These are phyloP conservation scores for Adenanthera pavonina DNA, from an alignment of 306 rosid genomes.

Conservation along the genomic window DNA sequence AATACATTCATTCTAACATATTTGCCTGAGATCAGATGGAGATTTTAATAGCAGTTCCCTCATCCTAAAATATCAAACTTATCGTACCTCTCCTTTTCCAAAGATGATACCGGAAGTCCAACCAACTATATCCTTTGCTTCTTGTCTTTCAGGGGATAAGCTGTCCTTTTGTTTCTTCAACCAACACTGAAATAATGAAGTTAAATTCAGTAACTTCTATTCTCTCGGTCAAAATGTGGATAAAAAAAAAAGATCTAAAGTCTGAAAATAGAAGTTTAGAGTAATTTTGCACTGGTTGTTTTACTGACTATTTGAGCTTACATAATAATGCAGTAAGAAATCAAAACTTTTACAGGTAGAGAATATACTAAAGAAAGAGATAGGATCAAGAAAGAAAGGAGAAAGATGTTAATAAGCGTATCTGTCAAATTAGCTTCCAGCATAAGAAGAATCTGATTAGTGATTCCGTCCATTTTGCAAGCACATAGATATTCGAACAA, in stretches of 20 bases:
- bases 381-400: background rate
- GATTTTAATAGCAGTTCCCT: background rate
- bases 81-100: slow-evolving; percentile 87
- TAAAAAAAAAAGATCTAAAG: background rate
- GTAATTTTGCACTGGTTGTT: background rate
- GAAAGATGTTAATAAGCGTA: background rate
- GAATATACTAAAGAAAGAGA: slow-evolving; percentile 12
- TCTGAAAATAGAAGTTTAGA: background rate
- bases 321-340: background rate
- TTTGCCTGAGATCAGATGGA: background rate
- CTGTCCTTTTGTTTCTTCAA: slow-evolving; percentile 93
- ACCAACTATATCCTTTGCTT: slow-evolving; percentile 48
- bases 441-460: slow-evolving; percentile 1
- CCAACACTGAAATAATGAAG: slow-evolving; percentile 80
- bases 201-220: slow-evolving; percentile 4
- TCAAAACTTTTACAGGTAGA: background rate
- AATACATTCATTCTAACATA: background rate
- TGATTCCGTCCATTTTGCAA: background rate
- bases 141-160: slow-evolving; percentile 75
- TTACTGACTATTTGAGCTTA: background rate
- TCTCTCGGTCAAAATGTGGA: background rate
- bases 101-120: slow-evolving; percentile 98
- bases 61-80: slow-evolving; percentile 13
- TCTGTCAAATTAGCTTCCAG: background rate
- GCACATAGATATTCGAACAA: slow-evolving; percentile 22